Conservation (phyloP, 805 yeast species). For the Yueomyces sinensis region DNA sequence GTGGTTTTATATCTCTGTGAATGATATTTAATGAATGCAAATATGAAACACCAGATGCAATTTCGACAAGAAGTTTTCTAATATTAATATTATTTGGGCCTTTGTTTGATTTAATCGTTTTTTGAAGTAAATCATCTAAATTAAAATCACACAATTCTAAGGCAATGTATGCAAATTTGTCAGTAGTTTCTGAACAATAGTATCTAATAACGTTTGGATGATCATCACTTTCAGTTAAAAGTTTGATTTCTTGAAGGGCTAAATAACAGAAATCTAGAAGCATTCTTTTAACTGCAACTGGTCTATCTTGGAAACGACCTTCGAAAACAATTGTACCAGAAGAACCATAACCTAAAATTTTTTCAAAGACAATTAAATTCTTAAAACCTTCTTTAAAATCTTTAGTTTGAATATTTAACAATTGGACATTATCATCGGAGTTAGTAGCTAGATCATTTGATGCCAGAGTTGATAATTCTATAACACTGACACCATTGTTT, state of each 20-base stretch:
- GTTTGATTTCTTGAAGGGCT: conserved; percentile 80
- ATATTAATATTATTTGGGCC: conserved; percentile 15
- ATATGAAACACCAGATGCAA: conserved; percentile 75
- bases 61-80: conserved; percentile 42
- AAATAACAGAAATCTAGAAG: conserved; percentile 84
- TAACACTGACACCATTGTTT: neutral
- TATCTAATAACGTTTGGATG: conserved; percentile 92
- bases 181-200: conserved; percentile 84
- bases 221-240: conserved; percentile 88
- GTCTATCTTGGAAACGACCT: conserved; percentile 83
- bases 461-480: neutral
- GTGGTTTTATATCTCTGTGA: conserved; percentile 91
- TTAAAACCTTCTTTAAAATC: conserved; percentile 26
- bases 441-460: neutral
- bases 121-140: conserved; percentile 69
- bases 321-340: conserved; percentile 92
- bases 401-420: conserved; percentile 4
- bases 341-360: conserved; percentile 85
- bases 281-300: conserved; percentile 94
- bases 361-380: conserved; percentile 52
- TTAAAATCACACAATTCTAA: conserved; percentile 84
- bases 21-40: conserved; percentile 83
- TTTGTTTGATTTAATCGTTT: conserved; percentile 7
- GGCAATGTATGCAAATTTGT: conserved; percentile 82
- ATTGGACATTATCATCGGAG: neutral